These are phyloP conservation scores for Botrytis porri DNA, from an alignment of 2,329 filamentous ascomycete genomes.

Conservation along the genomic window DNA sequence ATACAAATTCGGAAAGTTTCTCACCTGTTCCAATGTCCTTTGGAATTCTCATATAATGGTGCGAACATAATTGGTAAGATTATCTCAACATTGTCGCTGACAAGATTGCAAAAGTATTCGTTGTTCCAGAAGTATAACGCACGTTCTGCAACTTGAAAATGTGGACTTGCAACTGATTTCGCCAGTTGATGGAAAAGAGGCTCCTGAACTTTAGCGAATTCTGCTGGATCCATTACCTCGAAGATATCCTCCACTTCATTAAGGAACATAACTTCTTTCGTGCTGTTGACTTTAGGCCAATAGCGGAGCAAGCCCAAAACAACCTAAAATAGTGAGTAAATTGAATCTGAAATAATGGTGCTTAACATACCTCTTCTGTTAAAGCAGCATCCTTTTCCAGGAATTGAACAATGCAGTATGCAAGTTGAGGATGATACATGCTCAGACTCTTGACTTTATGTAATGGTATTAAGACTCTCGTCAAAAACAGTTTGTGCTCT, in stretches of 20 bases:
- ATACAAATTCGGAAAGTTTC: slow-evolving; percentile 5
- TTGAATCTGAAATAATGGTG: neutral
- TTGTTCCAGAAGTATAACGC: slow-evolving; percentile 99
- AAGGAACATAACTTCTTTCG: slow-evolving; percentile 99
- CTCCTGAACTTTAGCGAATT: slow-evolving; percentile 98
- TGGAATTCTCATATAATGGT: slow-evolving; percentile 96
- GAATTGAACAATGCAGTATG: slow-evolving; percentile 98
- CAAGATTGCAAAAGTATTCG: slow-evolving; percentile 98
- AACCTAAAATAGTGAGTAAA: slow-evolving; percentile 53
- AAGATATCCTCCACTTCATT: slow-evolving; percentile 99
- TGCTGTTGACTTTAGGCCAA: slow-evolving; percentile 99
- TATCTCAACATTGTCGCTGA: slow-evolving; percentile 97
- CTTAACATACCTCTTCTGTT: slow-evolving; percentile 78
- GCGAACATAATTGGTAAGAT: slow-evolving; percentile 99
- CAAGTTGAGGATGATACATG: slow-evolving; percentile 99
- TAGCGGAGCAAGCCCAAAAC: slow-evolving; percentile 92
- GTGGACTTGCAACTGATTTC: slow-evolving; percentile 95
- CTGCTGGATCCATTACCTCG: slow-evolving; percentile 97
- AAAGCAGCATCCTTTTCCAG: slow-evolving; percentile 95
- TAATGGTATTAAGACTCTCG: slow-evolving; percentile 83
- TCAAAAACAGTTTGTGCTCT: slow-evolving; percentile 97
- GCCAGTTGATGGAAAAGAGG: slow-evolving; percentile 95
- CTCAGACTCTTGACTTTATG: slow-evolving; percentile 99
- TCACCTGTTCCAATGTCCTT: slow-evolving; percentile 96
- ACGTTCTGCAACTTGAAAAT: slow-evolving; percentile 97